A percentile compares a stretch with the other conserved stretches of the same genome.
phyloP scores from a whole-genome alignment of 345 rosid species.

The Pelargonium nanum region DNA sequence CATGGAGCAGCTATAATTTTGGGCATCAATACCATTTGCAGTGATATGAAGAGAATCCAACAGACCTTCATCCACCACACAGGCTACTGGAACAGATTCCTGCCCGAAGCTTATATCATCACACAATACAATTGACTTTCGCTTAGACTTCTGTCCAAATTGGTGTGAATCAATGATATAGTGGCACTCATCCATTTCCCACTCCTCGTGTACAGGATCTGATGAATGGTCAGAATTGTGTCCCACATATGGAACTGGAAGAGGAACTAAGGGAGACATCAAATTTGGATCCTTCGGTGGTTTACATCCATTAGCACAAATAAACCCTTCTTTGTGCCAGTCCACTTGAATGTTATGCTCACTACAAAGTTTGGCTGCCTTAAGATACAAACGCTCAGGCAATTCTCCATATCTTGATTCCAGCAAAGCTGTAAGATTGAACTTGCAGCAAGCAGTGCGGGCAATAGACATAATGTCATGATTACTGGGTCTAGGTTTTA shows the following conservation, averaged over 20 bases:
- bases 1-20: constrained; percentile 21
- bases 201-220: constrained; percentile 24
- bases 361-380: constrained; percentile 91
- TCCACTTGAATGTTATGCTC: constrained; percentile 72
- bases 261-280: constrained; percentile 29
- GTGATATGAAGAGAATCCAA: constrained; percentile 23
- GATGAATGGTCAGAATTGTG: constrained; percentile 15
- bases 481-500: constrained; percentile 80
- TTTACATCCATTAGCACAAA: constrained; percentile 77
- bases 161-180: constrained; percentile 52
- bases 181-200: constrained; percentile 85
- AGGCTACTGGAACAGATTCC: constrained; percentile 60
- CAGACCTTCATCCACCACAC: constrained; percentile 59
- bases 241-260: constrained; percentile 23
- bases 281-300: constrained; percentile 31
- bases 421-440: constrained; percentile 59
- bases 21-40: constrained; percentile 19
- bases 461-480: constrained; percentile 68
- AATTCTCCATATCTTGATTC: constrained; percentile 67
- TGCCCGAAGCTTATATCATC: constrained; percentile 78
- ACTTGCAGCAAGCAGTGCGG: constrained; percentile 78
- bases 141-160: constrained; percentile 34
- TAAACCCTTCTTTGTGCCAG: constrained; percentile 76
- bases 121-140: constrained; percentile 45
- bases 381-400: constrained; percentile 67